Base-by-base conservation (phyloP, 2,329 filamentous ascomycete genomes). In the Ophiostoma tasmaniense region DNA sequence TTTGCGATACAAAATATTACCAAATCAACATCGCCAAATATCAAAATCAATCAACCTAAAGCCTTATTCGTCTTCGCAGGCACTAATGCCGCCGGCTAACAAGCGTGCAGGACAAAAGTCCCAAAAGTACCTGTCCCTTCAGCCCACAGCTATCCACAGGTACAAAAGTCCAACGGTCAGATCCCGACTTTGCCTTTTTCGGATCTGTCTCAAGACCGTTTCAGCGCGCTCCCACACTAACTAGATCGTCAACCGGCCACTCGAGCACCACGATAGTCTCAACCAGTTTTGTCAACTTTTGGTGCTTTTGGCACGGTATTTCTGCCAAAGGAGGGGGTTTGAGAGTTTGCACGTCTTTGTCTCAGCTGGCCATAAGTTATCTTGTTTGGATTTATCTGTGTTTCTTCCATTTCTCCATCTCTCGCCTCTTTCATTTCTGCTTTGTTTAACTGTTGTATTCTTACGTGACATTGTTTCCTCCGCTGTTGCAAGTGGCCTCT, bases 151-250 rank as follows among this genome's bases (percentile, higher is more conserved):
- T 45, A 45, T 17, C 42, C 17, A 45, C 42, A 45, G 17, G 17
- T 45, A 17, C 22, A 50, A 66, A 17, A 22, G 37, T 42, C 7
- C 37, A 64, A 64, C 61, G 61, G 33, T 13, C 61, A 30, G 20
- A 64, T 11, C 30, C 33, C 33, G 17, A 35, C 61, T 30, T 64
- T n/a, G 33, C 61, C 61, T 14, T 45, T 28, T 45, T 28, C 20
- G 37, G 64, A 30, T 30, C 22, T 55, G 64, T 66, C 42, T 66
- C 64, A 66, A n/a, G 25, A 20, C 39, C 25, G 64, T 66, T 66
- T 66, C 64, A 66, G 64, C 25, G 37, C 28, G 25, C 22, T 22
- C 7, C 64, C 37, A 42, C 64, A 30, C 37, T 25, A 37, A 37
- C 50, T 25, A 11, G 25, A 61, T 61, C 55, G 55, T 61, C 55